Evolutionary conservation across 139 green algal genomes (phyloP), one percentile per base, ranked within the genome.

Genomic region (Trebouxia sp.): DNA sequence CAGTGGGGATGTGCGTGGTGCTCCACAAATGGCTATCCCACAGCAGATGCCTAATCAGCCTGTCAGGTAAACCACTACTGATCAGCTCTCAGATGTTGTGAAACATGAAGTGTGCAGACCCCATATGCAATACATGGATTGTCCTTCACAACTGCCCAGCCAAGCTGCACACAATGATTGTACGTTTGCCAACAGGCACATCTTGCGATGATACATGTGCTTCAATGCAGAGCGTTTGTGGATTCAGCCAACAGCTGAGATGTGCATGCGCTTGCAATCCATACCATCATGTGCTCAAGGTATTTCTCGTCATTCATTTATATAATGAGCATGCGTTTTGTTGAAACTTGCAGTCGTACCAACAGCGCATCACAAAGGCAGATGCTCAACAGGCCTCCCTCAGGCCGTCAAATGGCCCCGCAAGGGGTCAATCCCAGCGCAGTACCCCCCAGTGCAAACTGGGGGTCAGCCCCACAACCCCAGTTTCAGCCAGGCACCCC

Each of bases 361-460:
- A 72, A 72, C 32, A 72, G 62, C 37, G 62, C 62, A 42, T 32
- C 62, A 24, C 62, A 35, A 15, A 72, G 37, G 15, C 43, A 32
- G 14, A 72, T 72, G 62, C 62, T 72, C 9, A 72, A 72, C 35
- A 72, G 62, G 20, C 62, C 62, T 22, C 62, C 62, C 12, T 72
- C 62, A 24, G 62, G 62, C 5, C 26, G 62, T 72, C 62, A 72
- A 26, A 45, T 32, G 62, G 62, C 20, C 62, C 62, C 42, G 32
- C 62, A 45, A 35, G 62, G 62, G 62, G 15, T 10, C n/a, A n/a
- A n/a, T n/a, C 32, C 62, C 5, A 45, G 62, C 35, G 1, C 62
- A 9, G 32, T 72, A 5, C 62, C 62, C 0, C 62, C 62, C 15
- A 72, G 62, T 30, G 62, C 62, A 12, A 72, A 72, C 62, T 72